A percentile compares a stretch with the other conserved stretches of the same genome.
phyloP scores from a whole-genome alignment of 805 yeast genomes.

The Hanseniaspora lindneri region DNA sequence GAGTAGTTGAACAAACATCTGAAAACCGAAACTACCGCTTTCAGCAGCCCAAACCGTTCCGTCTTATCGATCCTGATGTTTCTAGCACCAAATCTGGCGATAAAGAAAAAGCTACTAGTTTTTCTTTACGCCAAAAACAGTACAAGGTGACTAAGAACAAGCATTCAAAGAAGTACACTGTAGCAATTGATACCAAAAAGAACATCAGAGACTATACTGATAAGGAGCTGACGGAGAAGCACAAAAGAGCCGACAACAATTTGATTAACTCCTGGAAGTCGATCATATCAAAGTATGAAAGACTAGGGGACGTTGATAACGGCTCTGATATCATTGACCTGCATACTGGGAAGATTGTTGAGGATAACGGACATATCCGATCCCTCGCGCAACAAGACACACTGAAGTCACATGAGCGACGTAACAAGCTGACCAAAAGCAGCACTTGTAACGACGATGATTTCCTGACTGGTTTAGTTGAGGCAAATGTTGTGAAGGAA shows the following conservation, averaged over 20 bases:
- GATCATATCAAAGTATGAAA: conserved; percentile 40
- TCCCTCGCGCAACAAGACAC: conserved; percentile 24
- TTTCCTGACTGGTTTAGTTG: background rate
- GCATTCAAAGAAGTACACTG: conserved; percentile 23
- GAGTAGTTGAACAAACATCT: background rate
- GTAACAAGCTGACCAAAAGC: conserved; percentile 18
- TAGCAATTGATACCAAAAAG: conserved; percentile 26
- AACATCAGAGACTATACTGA: conserved; percentile 22
- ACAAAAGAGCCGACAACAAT: conserved; percentile 28
- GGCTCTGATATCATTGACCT: conserved; percentile 60
- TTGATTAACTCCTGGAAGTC: conserved; percentile 37
- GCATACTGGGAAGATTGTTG: conserved; percentile 47
- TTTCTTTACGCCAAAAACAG: background rate
- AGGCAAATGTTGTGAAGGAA: background rate
- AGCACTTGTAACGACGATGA: conserved; percentile 22
- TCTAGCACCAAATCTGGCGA: background rate
- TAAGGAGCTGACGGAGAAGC: conserved; percentile 28
- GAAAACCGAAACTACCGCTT: background rate
- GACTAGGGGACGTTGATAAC: conserved; percentile 33
- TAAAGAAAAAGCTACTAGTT: background rate
- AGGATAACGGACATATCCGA: conserved; percentile 58
- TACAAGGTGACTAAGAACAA: background rate
- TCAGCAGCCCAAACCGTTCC: background rate
- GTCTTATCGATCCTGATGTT: background rate
- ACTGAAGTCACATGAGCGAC: conserved; percentile 20